Evolutionary conservation across 345 rosid species (phyloP).

Genomic region (Balakata baccata): DNA sequence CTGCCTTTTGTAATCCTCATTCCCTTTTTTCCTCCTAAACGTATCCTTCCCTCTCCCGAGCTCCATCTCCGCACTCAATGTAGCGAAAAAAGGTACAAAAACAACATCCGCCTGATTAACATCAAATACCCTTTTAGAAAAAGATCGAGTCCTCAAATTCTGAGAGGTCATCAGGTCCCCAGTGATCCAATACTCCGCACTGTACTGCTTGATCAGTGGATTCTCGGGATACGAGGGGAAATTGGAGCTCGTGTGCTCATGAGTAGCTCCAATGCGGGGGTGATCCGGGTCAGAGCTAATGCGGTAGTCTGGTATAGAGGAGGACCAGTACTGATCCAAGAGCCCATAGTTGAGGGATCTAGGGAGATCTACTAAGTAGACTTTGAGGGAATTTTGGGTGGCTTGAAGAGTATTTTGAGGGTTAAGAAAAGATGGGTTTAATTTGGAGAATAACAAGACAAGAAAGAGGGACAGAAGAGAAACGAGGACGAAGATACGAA

Average conservation of each 20-base stretch:
- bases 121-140: slow-evolving; percentile 57
- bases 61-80: slow-evolving; percentile 89
- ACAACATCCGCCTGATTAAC: slow-evolving; percentile 67
- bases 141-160: slow-evolving; percentile 43
- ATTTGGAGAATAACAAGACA: not conserved
- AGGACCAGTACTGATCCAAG: slow-evolving; percentile 66
- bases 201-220: slow-evolving; percentile 89
- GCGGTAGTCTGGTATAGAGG: slow-evolving; percentile 58
- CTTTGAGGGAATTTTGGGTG: slow-evolving; percentile 47
- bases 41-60: slow-evolving; percentile 62
- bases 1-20: slow-evolving; percentile 78
- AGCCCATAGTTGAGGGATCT: slow-evolving; percentile 83
- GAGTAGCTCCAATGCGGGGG: slow-evolving; percentile 23
- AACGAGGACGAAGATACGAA: not conserved
- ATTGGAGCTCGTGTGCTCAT: slow-evolving; percentile 19
- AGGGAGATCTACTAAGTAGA: slow-evolving; percentile 75
- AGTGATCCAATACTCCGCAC: slow-evolving; percentile 94
- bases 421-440: slow-evolving; percentile 9
- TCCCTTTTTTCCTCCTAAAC: slow-evolving; percentile 66
- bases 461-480: slow-evolving; percentile 7
- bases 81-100: slow-evolving; percentile 84
- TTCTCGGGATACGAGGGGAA: slow-evolving; percentile 72
- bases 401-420: not conserved
- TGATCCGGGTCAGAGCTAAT: slow-evolving; percentile 73
- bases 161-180: slow-evolving; percentile 77